These are phyloP conservation scores for Pseudozyma flocculosa DNA, from an alignment of 1,284 basidiomycete genomes.

Conservation along the genomic window DNA sequence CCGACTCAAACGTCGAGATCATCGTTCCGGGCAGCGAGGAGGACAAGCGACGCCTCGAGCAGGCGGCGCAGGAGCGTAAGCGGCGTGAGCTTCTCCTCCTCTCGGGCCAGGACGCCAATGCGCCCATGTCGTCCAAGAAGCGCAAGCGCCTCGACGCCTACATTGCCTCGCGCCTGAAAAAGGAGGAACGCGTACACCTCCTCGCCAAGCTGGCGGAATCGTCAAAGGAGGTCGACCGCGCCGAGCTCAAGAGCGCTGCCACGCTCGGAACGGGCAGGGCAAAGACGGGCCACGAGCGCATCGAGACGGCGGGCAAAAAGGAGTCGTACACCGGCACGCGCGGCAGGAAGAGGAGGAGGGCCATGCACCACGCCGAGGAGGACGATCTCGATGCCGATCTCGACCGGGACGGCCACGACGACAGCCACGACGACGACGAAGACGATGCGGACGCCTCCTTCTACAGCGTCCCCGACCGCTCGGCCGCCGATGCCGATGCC, in stretches of 20 bases:
- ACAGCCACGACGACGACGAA: constrained; percentile 9
- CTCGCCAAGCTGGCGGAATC: constrained; percentile 51
- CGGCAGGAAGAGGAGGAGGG: constrained; percentile 9
- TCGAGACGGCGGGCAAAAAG: constrained; percentile 37
- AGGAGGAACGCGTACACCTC: constrained; percentile 52
- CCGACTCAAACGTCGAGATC: constrained; percentile 47
- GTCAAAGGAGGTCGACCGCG: constrained; percentile 48
- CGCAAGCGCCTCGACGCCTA: constrained; percentile 57
- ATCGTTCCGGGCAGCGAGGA: constrained; percentile 44
- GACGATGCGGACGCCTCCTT: constrained; percentile 14
- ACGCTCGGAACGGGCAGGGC: constrained; percentile 53
- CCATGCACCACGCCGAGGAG: constrained; percentile 36
- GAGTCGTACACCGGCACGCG: constrained; percentile 7
- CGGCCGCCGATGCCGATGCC: background rate
- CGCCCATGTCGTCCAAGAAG: constrained; percentile 55
- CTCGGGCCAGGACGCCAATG: constrained; percentile 35
- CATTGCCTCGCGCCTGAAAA: constrained; percentile 56
- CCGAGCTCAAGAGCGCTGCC: constrained; percentile 47
- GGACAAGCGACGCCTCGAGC: constrained; percentile 19
- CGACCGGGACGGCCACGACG: constrained; percentile 7
- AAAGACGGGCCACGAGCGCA: constrained; percentile 41
- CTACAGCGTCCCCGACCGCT: constrained; percentile 19
- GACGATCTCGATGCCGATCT: constrained; percentile 45
- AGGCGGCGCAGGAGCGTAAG: constrained; percentile 33
- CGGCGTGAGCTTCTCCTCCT: constrained; percentile 23